Percentiles rank a stretch among this genome's conserved stretches.
phyloP scores from a whole-genome alignment of 1,284 basidiomycete genomes.

The Xerocomus minutiporus region DNA sequence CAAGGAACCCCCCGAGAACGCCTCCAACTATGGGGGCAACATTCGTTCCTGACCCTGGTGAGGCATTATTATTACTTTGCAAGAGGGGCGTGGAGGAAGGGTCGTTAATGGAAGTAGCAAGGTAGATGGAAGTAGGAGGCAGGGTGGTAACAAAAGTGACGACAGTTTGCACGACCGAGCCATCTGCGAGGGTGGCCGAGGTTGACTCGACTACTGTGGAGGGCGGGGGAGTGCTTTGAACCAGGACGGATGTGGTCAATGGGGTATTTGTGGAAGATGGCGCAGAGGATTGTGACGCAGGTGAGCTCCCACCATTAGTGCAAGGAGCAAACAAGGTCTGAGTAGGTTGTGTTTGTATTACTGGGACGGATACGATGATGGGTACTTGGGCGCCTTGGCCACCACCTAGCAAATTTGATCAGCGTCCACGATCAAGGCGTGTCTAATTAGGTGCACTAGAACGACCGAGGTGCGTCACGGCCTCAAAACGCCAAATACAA shows the following conservation, averaged over 20 bases:
- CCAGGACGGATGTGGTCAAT: conserved; percentile 26
- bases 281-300: conserved; percentile 4
- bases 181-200: conserved; percentile 35
- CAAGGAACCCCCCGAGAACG: conserved; percentile 48
- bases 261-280: conserved; percentile 1
- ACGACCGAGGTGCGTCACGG: conserved; percentile 4
- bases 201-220: conserved; percentile 20
- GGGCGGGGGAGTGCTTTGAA: conserved; percentile 24
- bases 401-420: conserved; percentile 25
- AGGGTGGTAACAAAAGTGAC: conserved; percentile 30
- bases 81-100: conserved; percentile 10
- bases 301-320: conserved; percentile 10
- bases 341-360: conserved; percentile 33
- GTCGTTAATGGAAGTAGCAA: conserved; percentile 22
- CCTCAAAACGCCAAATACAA: neutral
- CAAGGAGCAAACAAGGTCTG: conserved; percentile 39
- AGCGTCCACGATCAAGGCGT: conserved; percentile 7
- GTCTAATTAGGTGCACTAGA: neutral
- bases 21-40: conserved; percentile 51
- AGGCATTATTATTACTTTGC: conserved; percentile 15
- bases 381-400: conserved; percentile 35
- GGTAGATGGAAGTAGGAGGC: conserved; percentile 24
- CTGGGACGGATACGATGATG: conserved; percentile 31
- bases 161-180: conserved; percentile 31
- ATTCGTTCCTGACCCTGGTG: conserved; percentile 27